Conservation (phyloP, 352 stramenopile genomes). For the Pythium sp. region DNA sequence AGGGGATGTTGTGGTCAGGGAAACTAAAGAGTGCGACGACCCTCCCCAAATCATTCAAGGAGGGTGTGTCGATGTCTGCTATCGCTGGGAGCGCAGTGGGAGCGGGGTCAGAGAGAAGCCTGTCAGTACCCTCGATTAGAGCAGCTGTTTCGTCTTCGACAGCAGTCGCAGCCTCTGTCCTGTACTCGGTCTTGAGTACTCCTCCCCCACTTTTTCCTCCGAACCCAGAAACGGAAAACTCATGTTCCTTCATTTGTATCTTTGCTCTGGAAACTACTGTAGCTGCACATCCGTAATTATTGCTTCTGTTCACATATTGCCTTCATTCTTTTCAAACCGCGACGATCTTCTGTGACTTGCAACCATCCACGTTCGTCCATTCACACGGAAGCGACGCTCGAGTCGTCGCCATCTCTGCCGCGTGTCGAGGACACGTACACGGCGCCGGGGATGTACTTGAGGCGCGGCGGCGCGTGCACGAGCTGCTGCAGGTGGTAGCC, state of each 20-base stretch:
- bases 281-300: not conserved
- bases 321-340: not conserved
- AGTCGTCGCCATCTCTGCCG: slow-evolving; percentile 1
- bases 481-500: slow-evolving; percentile 80
- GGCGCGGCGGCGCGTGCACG: slow-evolving; percentile 47
- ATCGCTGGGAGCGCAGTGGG: too few relatives aligned
- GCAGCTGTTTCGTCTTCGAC: too few relatives aligned
- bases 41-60: too few relatives aligned
- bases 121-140: too few relatives aligned
- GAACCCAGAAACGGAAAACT: not conserved
- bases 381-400: slow-evolving; percentile 13
- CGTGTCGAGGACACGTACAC: not conserved
- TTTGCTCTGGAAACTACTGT: not conserved
- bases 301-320: not conserved
- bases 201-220: not conserved
- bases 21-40: too few relatives aligned
- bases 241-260: not conserved
- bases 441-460: slow-evolving; percentile 52
- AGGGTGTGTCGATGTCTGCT: too few relatives aligned
- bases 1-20: too few relatives aligned
- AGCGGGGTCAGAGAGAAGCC: too few relatives aligned
- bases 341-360: not conserved
- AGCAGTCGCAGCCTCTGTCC: too few relatives aligned
- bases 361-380: slow-evolving; percentile 2
- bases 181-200: too few relatives aligned